phyloP scores from a whole-genome alignment of 257 asterid genomes.

The Solanum okadae region DNA sequence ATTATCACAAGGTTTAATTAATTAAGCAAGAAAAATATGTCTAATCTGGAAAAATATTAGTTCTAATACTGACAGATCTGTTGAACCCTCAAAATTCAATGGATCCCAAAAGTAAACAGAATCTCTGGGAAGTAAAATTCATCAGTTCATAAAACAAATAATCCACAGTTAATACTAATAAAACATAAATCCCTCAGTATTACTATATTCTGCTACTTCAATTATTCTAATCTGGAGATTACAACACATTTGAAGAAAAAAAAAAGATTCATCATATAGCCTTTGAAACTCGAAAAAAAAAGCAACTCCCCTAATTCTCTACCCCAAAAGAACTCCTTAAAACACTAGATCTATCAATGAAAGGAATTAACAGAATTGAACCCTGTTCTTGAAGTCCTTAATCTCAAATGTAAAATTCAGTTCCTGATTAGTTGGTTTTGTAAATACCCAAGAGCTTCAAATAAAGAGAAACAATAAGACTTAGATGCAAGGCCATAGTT shows the following conservation, averaged over 20 bases:
- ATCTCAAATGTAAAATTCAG: background rate
- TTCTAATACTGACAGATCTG: background rate
- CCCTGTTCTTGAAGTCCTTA: background rate
- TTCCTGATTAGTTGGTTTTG: background rate
- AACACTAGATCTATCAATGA: slow-evolving; percentile 5
- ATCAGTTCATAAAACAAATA: background rate
- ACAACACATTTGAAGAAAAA: background rate
- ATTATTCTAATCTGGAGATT: background rate
- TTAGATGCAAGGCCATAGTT: background rate
- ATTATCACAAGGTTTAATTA: background rate
- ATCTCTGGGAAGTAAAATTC: background rate
- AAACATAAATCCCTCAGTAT: background rate
- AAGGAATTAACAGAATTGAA: background rate
- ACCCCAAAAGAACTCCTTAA: background rate
- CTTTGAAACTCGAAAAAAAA: background rate
- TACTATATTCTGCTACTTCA: background rate
- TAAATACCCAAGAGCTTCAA: background rate
- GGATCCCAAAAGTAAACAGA: background rate
- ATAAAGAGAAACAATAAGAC: background rate
- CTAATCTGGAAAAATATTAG: background rate
- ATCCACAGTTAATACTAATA: background rate
- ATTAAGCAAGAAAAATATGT: background rate
- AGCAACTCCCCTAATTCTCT: background rate
- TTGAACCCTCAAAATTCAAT: background rate
- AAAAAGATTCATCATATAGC: background rate